A percentile compares a stretch with the other conserved stretches of the same genome.
phyloP scores from a whole-genome alignment of 2,329 filamentous ascomycete species.

The Neonectria faginata region DNA sequence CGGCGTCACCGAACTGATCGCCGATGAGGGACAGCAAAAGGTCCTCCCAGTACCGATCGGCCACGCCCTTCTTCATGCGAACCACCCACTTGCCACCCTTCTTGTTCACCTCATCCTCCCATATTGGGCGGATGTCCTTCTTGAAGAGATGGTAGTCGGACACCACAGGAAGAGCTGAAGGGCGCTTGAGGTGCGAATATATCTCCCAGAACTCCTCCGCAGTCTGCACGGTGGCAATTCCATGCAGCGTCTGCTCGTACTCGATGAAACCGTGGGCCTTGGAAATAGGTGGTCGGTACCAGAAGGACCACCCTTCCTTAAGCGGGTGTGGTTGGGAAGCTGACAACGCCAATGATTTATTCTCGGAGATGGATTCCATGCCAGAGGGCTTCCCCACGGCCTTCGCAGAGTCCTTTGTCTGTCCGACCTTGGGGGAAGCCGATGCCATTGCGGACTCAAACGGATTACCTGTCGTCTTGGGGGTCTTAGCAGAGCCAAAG shows the following conservation, averaged over 20 bases:
- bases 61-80: conserved; percentile 95
- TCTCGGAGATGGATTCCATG: conserved; percentile 62
- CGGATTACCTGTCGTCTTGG: conserved; percentile 84
- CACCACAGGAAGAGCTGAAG: conserved; percentile 87
- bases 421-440: conserved; percentile 48
- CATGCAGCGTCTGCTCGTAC: conserved; percentile 95
- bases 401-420: conserved; percentile 50
- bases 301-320: conserved; percentile 93
- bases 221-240: conserved; percentile 83
- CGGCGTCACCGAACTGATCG: conserved; percentile 92
- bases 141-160: conserved; percentile 99
- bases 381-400: conserved; percentile 46
- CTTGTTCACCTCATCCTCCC: conserved; percentile 98
- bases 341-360: conserved; percentile 48
- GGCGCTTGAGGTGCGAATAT: conserved; percentile 89
- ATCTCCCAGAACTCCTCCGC: conserved; percentile 93
- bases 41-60: conserved; percentile 97
- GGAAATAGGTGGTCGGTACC: conserved; percentile 95
- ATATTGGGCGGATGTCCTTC: conserved; percentile 94
- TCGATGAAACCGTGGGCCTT: conserved; percentile 90
- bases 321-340: conserved; percentile 66
- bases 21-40: conserved; percentile 90
- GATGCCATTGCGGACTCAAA: conserved; percentile 79
- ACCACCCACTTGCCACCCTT: conserved; percentile 98
- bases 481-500: conserved; percentile 83